Evolutionary conservation across 768 basidiomycete species (phyloP), one percentile per base, ranked within the genome.

Genomic region (Cyclocybe cylindracea): DNA sequence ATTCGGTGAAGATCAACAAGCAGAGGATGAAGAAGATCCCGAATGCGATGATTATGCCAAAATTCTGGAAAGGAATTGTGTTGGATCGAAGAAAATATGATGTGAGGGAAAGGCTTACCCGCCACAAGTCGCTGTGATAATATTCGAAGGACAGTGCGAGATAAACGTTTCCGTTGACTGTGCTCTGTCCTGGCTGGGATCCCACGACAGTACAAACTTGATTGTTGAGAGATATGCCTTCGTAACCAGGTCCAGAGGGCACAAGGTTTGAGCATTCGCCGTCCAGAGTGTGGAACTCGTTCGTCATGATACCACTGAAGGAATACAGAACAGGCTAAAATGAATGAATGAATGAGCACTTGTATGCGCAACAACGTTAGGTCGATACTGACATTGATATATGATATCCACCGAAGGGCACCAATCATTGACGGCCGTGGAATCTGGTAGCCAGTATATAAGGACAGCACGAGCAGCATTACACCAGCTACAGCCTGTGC

Each of bases 151-250:
- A 85, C 51, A 70, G 63, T 56, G 56, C 72, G 63, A 68, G 55
- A 53, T 73, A 96, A 2, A 56, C 56, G 33, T 78, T 76, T 4
- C 93, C 92, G 19, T 77, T 61, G 35, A 94, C 91, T 10, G 58
- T 66, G n/a, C 66, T 62, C 47, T 84, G 75, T 1, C 91, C 91
- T 0, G 85, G 57, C 3, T 77, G 60, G 2, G 86, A 77, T 4
- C 93, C 91, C 6, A 85, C 74, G 0, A 85, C 78, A 2, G 88
- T 78, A 65, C 93, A 95, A 1, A 87, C 86, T 68, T 92, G 91
- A 62, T 93, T 90, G 1, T 58, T 66, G 11, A 86, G 56, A 3
- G 74, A 65, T 37, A 86, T 64, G 14, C 71, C 71, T 56, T 79
- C 79, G 55, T 90, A 90, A 0, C 82, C 81, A 0, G 85, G 70